Conservation (phyloP, 371 early-diverging fungal species). For the Apophysomyces elegans region DNA sequence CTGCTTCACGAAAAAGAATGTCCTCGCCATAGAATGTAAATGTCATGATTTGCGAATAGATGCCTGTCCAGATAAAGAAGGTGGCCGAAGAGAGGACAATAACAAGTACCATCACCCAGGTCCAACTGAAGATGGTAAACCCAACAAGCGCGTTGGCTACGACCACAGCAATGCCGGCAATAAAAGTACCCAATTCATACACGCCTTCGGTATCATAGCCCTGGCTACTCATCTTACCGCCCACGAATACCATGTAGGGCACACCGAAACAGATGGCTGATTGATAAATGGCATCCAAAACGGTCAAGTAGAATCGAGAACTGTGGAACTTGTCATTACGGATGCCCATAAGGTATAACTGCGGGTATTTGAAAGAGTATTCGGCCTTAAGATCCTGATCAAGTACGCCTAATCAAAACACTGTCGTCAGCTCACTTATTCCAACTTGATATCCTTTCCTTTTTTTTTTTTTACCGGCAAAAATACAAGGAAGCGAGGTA, state of each 20-base stretch:
- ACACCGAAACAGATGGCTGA: slow-evolving; percentile 84
- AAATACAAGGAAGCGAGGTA: slow-evolving; percentile 72
- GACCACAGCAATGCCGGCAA: slow-evolving; percentile 79
- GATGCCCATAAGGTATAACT: slow-evolving; percentile 88
- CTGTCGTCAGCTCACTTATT: neutral
- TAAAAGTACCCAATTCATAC: slow-evolving; percentile 78
- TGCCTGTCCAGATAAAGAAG: slow-evolving; percentile 57
- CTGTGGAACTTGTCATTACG: slow-evolving; percentile 82
- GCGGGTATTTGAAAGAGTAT: slow-evolving; percentile 80
- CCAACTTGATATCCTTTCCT: neutral
- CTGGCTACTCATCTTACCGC: slow-evolving; percentile 50
- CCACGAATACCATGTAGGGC: slow-evolving; percentile 58
- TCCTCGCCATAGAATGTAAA: slow-evolving; percentile 54
- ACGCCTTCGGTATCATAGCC: slow-evolving; percentile 72
- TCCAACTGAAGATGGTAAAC: slow-evolving; percentile 82
- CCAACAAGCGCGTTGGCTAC: slow-evolving; percentile 85
- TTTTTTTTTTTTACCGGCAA: slow-evolving; percentile 47
- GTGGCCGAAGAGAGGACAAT: slow-evolving; percentile 61
- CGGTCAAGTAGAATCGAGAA: slow-evolving; percentile 82
- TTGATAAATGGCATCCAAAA: slow-evolving; percentile 90
- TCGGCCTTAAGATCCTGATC: slow-evolving; percentile 90
- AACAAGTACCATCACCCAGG: slow-evolving; percentile 70
- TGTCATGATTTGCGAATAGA: slow-evolving; percentile 51
- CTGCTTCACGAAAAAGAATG: slow-evolving; percentile 54
- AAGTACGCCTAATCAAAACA: slow-evolving; percentile 59